A percentile compares a stretch with the other conserved stretches of the same genome.
Conservation (phyloP, 495 filamentous ascomycete genomes). For the Daldinia concentrica region DNA sequence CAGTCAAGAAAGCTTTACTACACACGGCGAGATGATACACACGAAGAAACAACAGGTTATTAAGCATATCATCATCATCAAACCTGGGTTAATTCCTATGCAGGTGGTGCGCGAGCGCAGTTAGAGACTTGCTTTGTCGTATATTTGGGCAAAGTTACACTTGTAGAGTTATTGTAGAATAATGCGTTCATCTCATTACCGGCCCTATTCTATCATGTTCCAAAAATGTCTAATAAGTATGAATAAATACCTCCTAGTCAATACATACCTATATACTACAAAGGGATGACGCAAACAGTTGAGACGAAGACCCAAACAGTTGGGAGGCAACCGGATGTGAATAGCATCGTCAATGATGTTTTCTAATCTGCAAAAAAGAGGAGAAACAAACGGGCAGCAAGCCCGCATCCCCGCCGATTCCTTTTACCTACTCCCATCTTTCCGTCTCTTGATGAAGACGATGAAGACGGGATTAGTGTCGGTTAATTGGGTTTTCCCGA, state of each 20-base stretch:
- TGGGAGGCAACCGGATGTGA: conserved; percentile 4
- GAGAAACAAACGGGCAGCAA: conserved; percentile 13
- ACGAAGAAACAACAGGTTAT: conserved; percentile 5
- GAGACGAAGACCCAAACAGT: not conserved
- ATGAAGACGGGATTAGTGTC: not conserved
- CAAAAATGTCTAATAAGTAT: conserved; percentile 3
- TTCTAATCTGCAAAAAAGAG: conserved; percentile 23
- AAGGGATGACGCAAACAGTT: conserved; percentile 36
- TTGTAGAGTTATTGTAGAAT: conserved; percentile 9
- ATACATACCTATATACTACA: conserved; percentile 12
- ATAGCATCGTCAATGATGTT: not conserved
- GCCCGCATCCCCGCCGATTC: conserved; percentile 14
- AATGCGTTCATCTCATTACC: conserved; percentile 12
- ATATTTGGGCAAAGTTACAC: not conserved
- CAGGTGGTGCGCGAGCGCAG: not conserved
- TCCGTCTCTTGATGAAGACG: no score
- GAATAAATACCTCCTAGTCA: not conserved
- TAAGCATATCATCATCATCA: conserved; percentile 9
- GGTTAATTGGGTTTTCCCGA: conserved; percentile 32
- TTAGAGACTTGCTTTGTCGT: conserved; percentile 14
- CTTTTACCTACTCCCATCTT: not conserved
- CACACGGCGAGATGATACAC: not conserved
- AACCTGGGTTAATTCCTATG: conserved; percentile 11
- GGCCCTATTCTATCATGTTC: conserved; percentile 8
- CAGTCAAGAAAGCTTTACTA: conserved; percentile 15